phyloP scores from a whole-genome alignment of 2,329 filamentous ascomycete species.

The Colletotrichum simmondsii region DNA sequence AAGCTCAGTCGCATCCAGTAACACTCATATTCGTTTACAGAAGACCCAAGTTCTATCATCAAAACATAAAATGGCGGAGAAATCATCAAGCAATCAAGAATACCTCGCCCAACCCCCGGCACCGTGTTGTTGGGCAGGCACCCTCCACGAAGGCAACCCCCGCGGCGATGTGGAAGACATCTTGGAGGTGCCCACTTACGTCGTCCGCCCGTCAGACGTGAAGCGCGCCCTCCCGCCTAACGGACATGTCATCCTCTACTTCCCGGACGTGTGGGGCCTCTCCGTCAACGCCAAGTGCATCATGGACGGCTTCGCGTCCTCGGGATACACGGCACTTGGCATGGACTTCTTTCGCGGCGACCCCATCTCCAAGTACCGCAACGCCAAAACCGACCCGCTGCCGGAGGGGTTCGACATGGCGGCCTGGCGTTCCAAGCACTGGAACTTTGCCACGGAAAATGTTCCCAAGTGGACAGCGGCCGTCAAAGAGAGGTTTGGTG shows the following conservation, averaged over 20 bases:
- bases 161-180: conserved; percentile 47
- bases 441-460: conserved; percentile 51
- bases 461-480: conserved; percentile 56
- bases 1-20: not conserved
- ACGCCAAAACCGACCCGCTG: conserved; percentile 37
- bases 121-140: conserved; percentile 51
- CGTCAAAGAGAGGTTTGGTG: conserved; percentile 48
- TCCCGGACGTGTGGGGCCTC: conserved; percentile 57
- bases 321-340: conserved; percentile 54
- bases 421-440: conserved; percentile 60
- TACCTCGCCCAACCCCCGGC: conserved; percentile 47
- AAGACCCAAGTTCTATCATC: not conserved
- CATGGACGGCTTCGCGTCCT: conserved; percentile 58
- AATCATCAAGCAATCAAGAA: not conserved
- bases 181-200: conserved; percentile 50
- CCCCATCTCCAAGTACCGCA: conserved; percentile 54
- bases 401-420: conserved; percentile 55
- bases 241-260: conserved; percentile 56
- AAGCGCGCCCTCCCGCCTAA: conserved; percentile 39
- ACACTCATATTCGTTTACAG: not conserved
- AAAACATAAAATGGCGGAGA: not conserved
- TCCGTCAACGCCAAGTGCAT: conserved; percentile 54
- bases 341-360: conserved; percentile 59
- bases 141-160: conserved; percentile 50
- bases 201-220: conserved; percentile 36